Evolutionary conservation across 1,139 yeast species (phyloP), one percentile per base, ranked within the genome.

Genomic region (Arxiozyma slooffiae): DNA sequence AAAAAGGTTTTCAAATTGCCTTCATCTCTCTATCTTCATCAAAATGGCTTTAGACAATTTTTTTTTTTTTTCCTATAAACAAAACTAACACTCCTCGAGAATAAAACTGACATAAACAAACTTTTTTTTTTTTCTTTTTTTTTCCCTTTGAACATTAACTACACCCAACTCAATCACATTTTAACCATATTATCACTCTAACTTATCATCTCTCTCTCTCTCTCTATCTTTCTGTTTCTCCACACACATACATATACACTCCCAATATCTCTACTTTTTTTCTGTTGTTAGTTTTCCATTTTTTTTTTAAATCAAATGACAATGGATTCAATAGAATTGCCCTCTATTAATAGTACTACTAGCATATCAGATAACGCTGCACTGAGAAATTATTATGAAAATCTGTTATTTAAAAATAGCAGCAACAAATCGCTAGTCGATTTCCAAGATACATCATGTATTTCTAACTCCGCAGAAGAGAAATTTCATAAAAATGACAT

Each of bases 341-440:
- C 67, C n/a, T 62, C 66, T 30, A 59, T 65, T n/a, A 65, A 59
- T 50, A 64, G 68, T 50, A 60, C 64, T 4, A 63, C 68, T 9
- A 60, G 66, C 50, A 56, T 65, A 30, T 65, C 68, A 16, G 68
- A 65, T 50, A 65, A 65, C 48, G 58, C 61, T 38, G 66, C 60
- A 43, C 52, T 65, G 48, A 58, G 60, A 49, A 62, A 63, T 49
- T 64, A 65, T 47, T 65, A 65, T 51, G 68, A 65, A 44, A 63
- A 64, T n/a, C 47, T 65, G 43, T 53, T 65, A 41, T 65, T 64
- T 48, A 62, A 60, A 44, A 64, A 64, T 49, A 58, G 53, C 52
- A 60, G 63, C 54, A 67, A 67, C 11, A 63, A 62, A 50, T 64
- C 67, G 7, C 55, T 64, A 41, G 56, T 64, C n/a, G 68, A 64